Conservation (phyloP, 2,329 filamentous ascomycete genomes). For the Pochonia chlamydosporia region DNA sequence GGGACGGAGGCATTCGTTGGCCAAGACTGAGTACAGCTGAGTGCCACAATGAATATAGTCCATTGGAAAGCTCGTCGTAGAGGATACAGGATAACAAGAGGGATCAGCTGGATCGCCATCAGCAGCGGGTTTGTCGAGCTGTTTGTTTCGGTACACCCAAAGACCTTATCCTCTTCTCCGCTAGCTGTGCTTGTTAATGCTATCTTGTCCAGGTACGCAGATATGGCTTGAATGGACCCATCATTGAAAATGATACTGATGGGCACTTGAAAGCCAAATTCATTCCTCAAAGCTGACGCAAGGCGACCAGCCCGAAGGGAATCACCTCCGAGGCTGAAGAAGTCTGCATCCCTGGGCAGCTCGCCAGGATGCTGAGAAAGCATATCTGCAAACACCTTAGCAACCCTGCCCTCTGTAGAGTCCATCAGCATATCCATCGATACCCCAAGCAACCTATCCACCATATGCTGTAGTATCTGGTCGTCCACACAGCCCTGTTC, state of each 20-base stretch:
- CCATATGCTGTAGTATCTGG: conserved; percentile 25
- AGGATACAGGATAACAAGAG: conserved; percentile 43
- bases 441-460: conserved; percentile 19
- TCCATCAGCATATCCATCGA: conserved; percentile 16
- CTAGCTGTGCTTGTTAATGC: conserved; percentile 4
- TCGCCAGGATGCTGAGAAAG: conserved; percentile 33
- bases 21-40: conserved; percentile 35
- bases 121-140: conserved; percentile 45
- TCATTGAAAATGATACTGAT: conserved; percentile 46
- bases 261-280: conserved; percentile 42
- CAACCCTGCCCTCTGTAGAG: conserved; percentile 31
- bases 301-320: conserved; percentile 48
- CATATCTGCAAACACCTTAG: conserved; percentile 38
- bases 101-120: conserved; percentile 44
- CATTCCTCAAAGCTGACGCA: conserved; percentile 42
- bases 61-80: conserved; percentile 45
- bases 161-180: conserved; percentile 12
- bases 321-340: conserved; percentile 48
- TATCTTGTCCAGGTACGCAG: conserved; percentile 29
- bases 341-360: conserved; percentile 36
- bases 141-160: conserved; percentile 32
- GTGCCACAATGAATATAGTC: conserved; percentile 44
- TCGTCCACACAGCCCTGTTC: conserved; percentile 26
- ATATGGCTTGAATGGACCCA: conserved; percentile 36
- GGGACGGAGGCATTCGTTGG: conserved; percentile 31